A percentile compares a stretch with the other conserved stretches of the same genome.
Conservation (phyloP, 1,284 basidiomycete genomes). For the Paramarasmius palmivorus region DNA sequence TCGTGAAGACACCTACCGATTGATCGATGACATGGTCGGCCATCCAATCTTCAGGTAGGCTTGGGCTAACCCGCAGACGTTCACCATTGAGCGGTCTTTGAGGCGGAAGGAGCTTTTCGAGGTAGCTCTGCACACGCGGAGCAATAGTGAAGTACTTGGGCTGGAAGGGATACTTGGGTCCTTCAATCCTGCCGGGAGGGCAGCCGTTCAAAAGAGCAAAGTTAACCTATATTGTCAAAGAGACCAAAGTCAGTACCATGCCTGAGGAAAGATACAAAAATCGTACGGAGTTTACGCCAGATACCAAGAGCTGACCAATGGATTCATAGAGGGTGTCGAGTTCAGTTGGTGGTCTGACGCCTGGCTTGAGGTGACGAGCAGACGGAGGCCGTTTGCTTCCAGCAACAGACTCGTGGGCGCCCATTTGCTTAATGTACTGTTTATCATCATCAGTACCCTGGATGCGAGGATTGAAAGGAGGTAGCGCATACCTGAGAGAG, state of each 20-base stretch:
- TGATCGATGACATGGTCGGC: slow-evolving; percentile 3
- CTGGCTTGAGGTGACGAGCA: slow-evolving; percentile 1
- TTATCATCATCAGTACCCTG: no score
- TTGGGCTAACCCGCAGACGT: neutral
- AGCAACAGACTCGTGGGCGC: neutral
- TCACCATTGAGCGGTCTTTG: slow-evolving; percentile 4
- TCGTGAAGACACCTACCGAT: neutral
- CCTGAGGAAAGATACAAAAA: neutral
- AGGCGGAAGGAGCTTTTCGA: neutral
- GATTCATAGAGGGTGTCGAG: slow-evolving; percentile 2
- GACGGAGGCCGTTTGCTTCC: slow-evolving; percentile 2
- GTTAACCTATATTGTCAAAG: neutral
- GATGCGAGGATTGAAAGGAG: no score
- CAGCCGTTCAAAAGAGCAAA: slow-evolving; percentile 2
- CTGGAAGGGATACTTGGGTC: slow-evolving; percentile 2
- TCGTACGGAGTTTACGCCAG: neutral
- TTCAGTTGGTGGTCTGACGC: neutral
- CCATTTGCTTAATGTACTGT: slow-evolving; percentile 5
- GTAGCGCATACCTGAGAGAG: neutral
- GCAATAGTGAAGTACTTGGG: slow-evolving; percentile 1
- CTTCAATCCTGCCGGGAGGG: neutral
- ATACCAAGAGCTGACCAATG: neutral
- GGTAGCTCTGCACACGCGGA: neutral
- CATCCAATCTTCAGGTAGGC: slow-evolving; percentile 5
- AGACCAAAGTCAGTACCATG: neutral